A percentile compares a stretch with the other conserved stretches of the same genome.
phyloP scores from a whole-genome alignment of 352 stramenopile genomes.

The Phytophthora kernoviae region DNA sequence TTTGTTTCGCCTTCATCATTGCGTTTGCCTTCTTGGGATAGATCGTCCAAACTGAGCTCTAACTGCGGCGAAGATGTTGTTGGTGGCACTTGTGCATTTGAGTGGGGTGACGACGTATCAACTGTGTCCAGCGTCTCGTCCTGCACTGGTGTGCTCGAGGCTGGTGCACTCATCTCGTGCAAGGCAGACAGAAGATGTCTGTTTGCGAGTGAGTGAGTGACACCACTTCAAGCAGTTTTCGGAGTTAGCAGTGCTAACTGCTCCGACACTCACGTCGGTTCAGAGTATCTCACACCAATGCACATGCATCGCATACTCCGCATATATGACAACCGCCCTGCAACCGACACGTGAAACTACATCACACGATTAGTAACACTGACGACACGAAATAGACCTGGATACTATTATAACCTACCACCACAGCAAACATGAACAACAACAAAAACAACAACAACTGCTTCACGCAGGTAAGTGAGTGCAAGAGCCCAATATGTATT shows the following conservation, averaged over 20 bases:
- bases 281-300: background rate
- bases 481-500: constrained; percentile 32
- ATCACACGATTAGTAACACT: constrained; percentile 13
- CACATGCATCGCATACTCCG: background rate
- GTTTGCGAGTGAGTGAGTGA: constrained; percentile 12
- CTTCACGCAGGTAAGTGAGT: constrained; percentile 10
- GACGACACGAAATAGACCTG: background rate
- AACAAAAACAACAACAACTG: constrained; percentile 16
- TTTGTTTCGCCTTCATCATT: constrained; percentile 6
- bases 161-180: background rate
- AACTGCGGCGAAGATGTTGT: constrained; percentile 17
- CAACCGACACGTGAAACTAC: constrained; percentile 28
- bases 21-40: constrained; percentile 30
- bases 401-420: too few relatives aligned
- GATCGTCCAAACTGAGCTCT: constrained; percentile 51
- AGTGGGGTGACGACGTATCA: constrained; percentile 6
- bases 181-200: constrained; percentile 1
- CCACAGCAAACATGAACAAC: constrained; percentile 9
- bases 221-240: constrained; percentile 22
- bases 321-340: constrained; percentile 15
- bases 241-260: constrained; percentile 13
- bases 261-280: constrained; percentile 3
- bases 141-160: constrained; percentile 2
- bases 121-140: constrained; percentile 13
- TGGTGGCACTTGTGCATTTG: constrained; percentile 2